Evolutionary conservation across 2,329 filamentous ascomycete genomes (phyloP), one percentile per base, ranked within the genome.

Genomic region (Scolecobasidium constrictum): DNA sequence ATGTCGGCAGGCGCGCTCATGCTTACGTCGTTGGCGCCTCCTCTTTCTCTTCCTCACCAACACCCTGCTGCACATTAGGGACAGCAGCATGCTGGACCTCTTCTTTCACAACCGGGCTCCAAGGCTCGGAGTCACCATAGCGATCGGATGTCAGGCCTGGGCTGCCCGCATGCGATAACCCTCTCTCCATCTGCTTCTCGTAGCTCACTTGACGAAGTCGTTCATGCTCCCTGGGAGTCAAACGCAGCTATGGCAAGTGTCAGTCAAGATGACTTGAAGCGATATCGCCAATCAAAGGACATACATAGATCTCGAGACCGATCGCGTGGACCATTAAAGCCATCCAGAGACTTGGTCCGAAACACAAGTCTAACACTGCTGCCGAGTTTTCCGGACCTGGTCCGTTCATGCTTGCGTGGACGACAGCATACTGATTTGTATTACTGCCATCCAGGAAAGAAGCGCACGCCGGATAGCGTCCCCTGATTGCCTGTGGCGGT

Each of bases 81-180:
- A n/a, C n/a, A n/a, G n/a, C n/a, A n/a, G n/a, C n/a, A n/a, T n/a
- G n/a, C n/a, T n/a, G n/a, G n/a, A n/a, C n/a, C n/a, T n/a, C n/a
- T n/a, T n/a, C n/a, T n/a, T n/a, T n/a, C n/a, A n/a, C n/a, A n/a
- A n/a, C n/a, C n/a, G 26, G 26, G 9, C 9, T 38, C 36, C 36
- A 38, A n/a, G 36, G 36, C 20, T 38, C 36, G 13, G 35, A 37
- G 16, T 37, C 17, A 12, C 36, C 36, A 26, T 23, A 26, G 6
- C 36, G 36, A 26, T 38, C 36, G 18, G 36, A 20, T 17, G 36
- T 38, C 3, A 38, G 36, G n/a, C 36, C 36, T 11, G 36, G 28
- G 21, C 36, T 38, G 6, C 36, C 36, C 12, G 36, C 18, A 26
- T 39, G 37, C 37, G 37, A 39, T 16, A 39, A 9, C 13, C 20